Evolutionary conservation across 192 early-diverging fungal species (phyloP).

Genomic region (Entomortierella lignicola): DNA sequence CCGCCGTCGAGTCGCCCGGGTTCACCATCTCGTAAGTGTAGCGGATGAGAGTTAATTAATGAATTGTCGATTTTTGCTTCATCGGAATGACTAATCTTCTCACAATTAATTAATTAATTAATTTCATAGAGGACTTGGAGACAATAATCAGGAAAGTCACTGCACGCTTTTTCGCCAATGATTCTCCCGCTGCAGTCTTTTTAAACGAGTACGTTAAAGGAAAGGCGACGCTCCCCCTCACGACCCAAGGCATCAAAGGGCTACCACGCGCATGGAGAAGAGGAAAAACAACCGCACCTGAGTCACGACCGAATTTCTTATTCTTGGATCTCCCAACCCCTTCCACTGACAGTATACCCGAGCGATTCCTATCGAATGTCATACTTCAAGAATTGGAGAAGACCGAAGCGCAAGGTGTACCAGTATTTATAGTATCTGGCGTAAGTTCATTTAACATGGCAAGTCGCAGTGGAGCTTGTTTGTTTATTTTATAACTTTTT

Average conservation of each 20-base stretch:
- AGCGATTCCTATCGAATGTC: slow-evolving; percentile 20
- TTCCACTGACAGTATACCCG: slow-evolving; percentile 4
- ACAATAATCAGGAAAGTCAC: background rate
- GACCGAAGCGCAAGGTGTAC: slow-evolving; percentile 16
- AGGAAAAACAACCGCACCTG: background rate
- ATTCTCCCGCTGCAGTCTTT: slow-evolving; percentile 1
- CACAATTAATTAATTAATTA: background rate
- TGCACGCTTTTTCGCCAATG: slow-evolving; percentile 3
- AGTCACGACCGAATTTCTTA: slow-evolving; percentile 22
- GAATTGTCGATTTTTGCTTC: too few species aligned
- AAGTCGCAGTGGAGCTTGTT: background rate
- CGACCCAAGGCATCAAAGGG: background rate
- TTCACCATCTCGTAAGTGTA: slow-evolving; percentile 4
- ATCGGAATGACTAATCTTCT: background rate
- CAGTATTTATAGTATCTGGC: slow-evolving; percentile 13
- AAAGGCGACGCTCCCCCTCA: background rate
- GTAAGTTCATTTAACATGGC: background rate
- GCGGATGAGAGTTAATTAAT: too few species aligned
- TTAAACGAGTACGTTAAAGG: slow-evolving; percentile 1
- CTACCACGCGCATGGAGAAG: background rate
- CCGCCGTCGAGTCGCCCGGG: background rate
- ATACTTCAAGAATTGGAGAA: slow-evolving; percentile 8
- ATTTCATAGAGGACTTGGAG: background rate
- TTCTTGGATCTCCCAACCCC: slow-evolving; percentile 33
- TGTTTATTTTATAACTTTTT: background rate